phyloP scores from a whole-genome alignment of 129 eudicot species.

The Heracleum sosnowskyi region DNA sequence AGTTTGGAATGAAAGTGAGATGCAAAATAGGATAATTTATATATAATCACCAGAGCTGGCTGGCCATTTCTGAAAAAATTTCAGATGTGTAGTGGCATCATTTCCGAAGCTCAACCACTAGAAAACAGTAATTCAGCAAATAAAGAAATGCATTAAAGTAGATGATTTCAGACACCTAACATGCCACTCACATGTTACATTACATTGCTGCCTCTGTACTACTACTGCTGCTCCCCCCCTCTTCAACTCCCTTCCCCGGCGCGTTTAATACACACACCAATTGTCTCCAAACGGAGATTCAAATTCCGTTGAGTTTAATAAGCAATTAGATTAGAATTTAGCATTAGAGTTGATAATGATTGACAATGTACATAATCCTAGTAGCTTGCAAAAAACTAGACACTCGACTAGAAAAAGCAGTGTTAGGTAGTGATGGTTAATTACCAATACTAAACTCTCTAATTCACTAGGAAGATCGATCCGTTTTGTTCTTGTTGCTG shows the following conservation, averaged over 20 bases:
- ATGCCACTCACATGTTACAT: constrained; percentile 10
- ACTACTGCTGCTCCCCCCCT: neutral
- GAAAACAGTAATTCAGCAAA: constrained; percentile 2
- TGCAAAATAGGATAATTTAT: neutral
- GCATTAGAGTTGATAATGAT: neutral
- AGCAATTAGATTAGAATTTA: neutral
- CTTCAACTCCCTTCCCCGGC: neutral
- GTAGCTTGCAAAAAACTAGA: neutral
- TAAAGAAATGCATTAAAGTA: constrained; percentile 11
- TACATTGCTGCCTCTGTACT: constrained; percentile 3
- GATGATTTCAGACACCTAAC: constrained; percentile 10
- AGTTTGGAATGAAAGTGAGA: neutral
- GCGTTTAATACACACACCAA: neutral
- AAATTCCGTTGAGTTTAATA: neutral
- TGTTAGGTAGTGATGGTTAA: neutral
- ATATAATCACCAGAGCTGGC: constrained; percentile 2
- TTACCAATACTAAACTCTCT: constrained; percentile 2
- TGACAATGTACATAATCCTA: neutral
- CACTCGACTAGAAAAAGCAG: neutral
- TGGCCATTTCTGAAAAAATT: constrained; percentile 1
- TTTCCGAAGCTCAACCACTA: constrained; percentile 12
- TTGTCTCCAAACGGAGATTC: neutral
- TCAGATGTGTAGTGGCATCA: constrained; percentile 7
- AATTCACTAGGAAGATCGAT: constrained; percentile 10
- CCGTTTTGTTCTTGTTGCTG: constrained; percentile 30